These are phyloP conservation scores for Geotrichum reessii DNA, from an alignment of 1,139 yeast species.

Conservation along the genomic window DNA sequence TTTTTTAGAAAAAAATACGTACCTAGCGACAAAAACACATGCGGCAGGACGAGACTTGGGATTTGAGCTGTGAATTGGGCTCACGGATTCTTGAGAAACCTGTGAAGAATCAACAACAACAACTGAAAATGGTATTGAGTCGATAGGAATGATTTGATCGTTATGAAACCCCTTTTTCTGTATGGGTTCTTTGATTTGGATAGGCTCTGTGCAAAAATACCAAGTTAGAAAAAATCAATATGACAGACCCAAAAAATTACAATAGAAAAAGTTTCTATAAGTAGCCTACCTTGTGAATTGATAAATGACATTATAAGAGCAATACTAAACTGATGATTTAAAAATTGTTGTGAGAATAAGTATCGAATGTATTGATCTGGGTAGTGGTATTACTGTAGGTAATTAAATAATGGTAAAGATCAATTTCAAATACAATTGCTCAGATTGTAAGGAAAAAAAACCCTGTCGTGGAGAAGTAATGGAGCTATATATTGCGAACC, in stretches of 20 bases:
- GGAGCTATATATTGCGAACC: not conserved
- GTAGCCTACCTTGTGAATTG: conserved; percentile 16
- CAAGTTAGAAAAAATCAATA: not conserved
- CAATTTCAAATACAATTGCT: not conserved
- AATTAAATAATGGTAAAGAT: not conserved
- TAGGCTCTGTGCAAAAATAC: conserved; percentile 8
- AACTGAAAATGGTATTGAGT: not conserved
- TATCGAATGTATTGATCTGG: not conserved
- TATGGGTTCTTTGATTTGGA: conserved; percentile 8
- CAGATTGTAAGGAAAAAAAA: not conserved
- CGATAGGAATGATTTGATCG: not conserved
- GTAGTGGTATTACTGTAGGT: not conserved
- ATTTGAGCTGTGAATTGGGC: conserved; percentile 1
- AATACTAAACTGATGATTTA: not conserved
- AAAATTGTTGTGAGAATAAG: not conserved
- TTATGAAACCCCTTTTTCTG: not conserved
- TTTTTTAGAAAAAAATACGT: conserved; percentile 11
- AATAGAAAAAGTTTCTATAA: too few relatives aligned
- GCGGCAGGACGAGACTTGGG: conserved; percentile 55
- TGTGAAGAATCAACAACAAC: not conserved
- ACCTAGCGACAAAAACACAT: conserved; percentile 77
- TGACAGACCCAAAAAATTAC: not conserved
- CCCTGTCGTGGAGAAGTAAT: too few relatives aligned
- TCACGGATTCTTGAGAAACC: not conserved
- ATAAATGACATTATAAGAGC: conserved; percentile 17